Conservation (phyloP, 768 basidiomycete species). For the Mycena polygramma region DNA sequence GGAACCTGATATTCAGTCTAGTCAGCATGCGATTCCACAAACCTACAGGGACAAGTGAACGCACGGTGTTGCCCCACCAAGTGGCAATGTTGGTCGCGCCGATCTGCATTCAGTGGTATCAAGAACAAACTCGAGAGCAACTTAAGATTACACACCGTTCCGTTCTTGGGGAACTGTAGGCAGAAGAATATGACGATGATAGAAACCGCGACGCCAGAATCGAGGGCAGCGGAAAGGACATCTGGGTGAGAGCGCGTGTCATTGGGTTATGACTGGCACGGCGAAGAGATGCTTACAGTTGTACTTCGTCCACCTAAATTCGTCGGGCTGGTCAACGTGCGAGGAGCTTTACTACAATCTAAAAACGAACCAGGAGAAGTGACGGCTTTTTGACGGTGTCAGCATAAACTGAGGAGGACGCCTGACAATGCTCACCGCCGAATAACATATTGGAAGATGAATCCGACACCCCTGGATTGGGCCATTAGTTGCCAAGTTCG, state of each 20-base stretch:
- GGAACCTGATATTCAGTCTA: constrained; percentile 29
- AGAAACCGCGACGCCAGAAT: constrained; percentile 75
- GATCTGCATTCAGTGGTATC: constrained; percentile 38
- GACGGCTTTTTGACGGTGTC: constrained; percentile 49
- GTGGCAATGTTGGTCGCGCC: constrained; percentile 43
- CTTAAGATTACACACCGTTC: constrained; percentile 41
- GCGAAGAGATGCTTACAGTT: constrained; percentile 59
- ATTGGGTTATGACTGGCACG: neutral
- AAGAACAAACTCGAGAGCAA: neutral
- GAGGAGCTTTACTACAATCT: too few relatives aligned
- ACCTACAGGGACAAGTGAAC: neutral
- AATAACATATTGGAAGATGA: constrained; percentile 80
- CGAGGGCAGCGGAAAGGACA: constrained; percentile 77
- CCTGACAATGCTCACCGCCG: constrained; percentile 48
- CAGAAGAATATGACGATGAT: constrained; percentile 74
- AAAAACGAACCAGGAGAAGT: constrained; percentile 63
- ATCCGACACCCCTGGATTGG: constrained; percentile 60
- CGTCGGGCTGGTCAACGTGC: too few relatives aligned
- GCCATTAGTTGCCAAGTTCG: neutral
- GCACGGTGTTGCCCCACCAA: constrained; percentile 55
- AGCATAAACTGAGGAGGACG: neutral
- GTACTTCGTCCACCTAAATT: constrained; percentile 71
- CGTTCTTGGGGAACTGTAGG: constrained; percentile 57
- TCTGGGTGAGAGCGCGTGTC: constrained; percentile 46
- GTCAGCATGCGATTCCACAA: too few relatives aligned